Base-by-base conservation (phyloP, 2,329 filamentous ascomycete genomes). In the Sporothrix dimorphospora region DNA sequence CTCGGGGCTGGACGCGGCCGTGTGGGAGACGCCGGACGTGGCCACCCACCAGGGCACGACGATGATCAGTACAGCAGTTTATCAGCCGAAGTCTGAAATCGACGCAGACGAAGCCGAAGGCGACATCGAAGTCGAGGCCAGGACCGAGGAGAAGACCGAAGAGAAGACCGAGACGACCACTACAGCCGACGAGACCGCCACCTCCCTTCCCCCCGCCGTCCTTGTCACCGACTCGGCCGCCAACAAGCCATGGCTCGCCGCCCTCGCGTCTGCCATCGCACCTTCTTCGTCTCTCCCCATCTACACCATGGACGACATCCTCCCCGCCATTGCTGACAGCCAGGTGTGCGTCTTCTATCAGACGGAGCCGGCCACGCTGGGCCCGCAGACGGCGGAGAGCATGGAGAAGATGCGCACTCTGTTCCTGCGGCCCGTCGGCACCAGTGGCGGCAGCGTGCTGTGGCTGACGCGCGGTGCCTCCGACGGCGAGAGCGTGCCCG, bases 391-490 rank as follows among this genome's bases (percentile, higher is more conserved):
- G 9, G 74, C 76, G 5, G 68, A 72, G 19, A 76, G 77, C 69
- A 79, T 79, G 72, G 75, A 74, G 7, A 74, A 70, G 21, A 72
- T 80, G 59, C 76, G 76, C 11, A 75, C 77, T 11, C 59, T 80
- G 16, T 72, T 81, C 42, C 73, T 77, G 12, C 72, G 74, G 16
- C 69, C 69, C 4, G 47, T n/a, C 16, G 68, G 30, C 49, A 34
- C 27, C 72, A 8, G 76, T 74, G 74, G 68, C 73, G 69, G 69
- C 30, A 30, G 74, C 0, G 69, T 81, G 12, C 73, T 82, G 8
- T 82, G 81, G 81, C 72, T 82, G 27, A 81, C 80, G 2, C 76
- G 74, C 1, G 78, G 79, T 49, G 72, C 76, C 0, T 73, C 75
- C 40, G 59, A 76, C 11, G 75, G 74, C 69, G 72, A 61, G 4